Percentiles rank a stretch among this genome's conserved stretches.
These are phyloP conservation scores for Purshia tridentata DNA, from an alignment of 306 rosid genomes.

Conservation along the genomic window DNA sequence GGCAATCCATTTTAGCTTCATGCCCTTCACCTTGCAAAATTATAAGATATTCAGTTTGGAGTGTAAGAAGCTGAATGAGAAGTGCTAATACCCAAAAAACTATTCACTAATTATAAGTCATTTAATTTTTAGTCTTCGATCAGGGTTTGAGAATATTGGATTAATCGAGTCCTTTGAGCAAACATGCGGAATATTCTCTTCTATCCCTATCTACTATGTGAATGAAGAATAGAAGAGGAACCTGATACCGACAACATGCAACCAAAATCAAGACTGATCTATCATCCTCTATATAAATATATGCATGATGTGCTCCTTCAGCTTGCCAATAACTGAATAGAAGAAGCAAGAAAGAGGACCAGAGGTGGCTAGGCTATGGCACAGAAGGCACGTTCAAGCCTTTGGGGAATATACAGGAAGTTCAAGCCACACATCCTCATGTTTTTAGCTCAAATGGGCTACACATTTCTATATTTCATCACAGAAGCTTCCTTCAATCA, in stretches of 20 bases:
- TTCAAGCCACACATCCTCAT: slow-evolving; percentile 74
- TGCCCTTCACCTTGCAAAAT: too few species aligned
- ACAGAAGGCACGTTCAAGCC: not conserved
- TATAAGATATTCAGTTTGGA: too few species aligned
- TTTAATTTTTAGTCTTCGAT: not conserved
- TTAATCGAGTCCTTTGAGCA: not conserved
- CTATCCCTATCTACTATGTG: not conserved
- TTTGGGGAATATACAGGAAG: slow-evolving; percentile 28
- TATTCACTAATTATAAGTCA: not conserved
- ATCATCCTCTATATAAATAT: slow-evolving; percentile 24
- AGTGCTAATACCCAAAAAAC: not conserved
- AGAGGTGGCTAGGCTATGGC: slow-evolving; percentile 32
- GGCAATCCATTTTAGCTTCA: too few species aligned
- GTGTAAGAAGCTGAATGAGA: too few species aligned
- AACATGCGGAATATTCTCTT: not conserved
- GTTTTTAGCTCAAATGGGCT: slow-evolving; percentile 49
- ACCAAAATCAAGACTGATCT: slow-evolving; percentile 32
- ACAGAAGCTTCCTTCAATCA: slow-evolving; percentile 81
- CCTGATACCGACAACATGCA: slow-evolving; percentile 29
- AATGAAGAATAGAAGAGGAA: not conserved
- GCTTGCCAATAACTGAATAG: slow-evolving; percentile 20
- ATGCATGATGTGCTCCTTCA: slow-evolving; percentile 27
- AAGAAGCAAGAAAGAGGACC: not conserved
- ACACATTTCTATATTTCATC: slow-evolving; percentile 57
- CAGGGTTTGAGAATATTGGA: not conserved